Base-by-base conservation (phyloP, 2,329 filamentous ascomycete genomes). In the Ceratocystis variospora region DNA sequence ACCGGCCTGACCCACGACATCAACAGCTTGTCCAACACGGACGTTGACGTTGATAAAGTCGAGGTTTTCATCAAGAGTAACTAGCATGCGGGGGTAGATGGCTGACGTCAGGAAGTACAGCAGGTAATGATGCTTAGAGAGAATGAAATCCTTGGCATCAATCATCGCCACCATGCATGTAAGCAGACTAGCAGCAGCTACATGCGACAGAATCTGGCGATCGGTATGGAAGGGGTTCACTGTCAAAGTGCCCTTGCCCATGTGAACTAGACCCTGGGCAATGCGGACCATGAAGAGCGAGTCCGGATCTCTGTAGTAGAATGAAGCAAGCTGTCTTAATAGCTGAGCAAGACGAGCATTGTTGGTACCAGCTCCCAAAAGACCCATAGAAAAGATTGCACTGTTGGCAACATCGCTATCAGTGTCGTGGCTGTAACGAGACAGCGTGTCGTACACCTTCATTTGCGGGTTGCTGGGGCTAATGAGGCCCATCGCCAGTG, bases 151-250 rank as follows among this genome's bases (percentile, higher is more conserved):
- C 80, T 96, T 96, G 69, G 94, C 88, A 71, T 99, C 94, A 72
- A 99, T 94, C 81, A 99, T 87, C 70, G 93, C 89, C 61, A 99
- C 86, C 57, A 96, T 83, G 31, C 96, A 92, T 12, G 93, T 88
- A 67, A 99, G 83, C 61, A 99, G 81, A 71, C 94, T 93, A 17
- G 91, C 90, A 31, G 93, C 87, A 28, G 92, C 87, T 45, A 99
- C 95, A 69, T 89, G 85, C 2, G 94, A 99, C 66, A 99, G 83
- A 28, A 99, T 90, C 76, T 96, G 91, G 67, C 95, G 89, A 75
- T 99, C 95, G 19, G 93, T 96, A 80, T 99, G 94, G 87, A 99
- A 99, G n/a, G 94, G 94, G 76, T 90, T 97, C 73, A 97, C 83
- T 2, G 91, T 89, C 73, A 99, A 84, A 2, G 94, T 97, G 71